Conservation (phyloP, 2,329 filamentous ascomycete species). For the Incumbomyces lentus region DNA sequence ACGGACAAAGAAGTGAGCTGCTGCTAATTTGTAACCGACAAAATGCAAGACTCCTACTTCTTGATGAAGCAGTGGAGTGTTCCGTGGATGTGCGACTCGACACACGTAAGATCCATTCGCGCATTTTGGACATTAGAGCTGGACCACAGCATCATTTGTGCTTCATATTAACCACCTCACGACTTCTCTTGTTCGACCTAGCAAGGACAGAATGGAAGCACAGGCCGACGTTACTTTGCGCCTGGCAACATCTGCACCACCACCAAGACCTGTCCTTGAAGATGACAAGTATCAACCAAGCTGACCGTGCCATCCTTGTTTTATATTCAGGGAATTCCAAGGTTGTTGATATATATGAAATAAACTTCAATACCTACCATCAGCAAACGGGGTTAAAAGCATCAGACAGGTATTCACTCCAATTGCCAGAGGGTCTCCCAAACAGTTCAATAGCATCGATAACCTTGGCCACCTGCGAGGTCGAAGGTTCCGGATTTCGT, state of each 20-base stretch:
- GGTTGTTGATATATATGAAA: slow-evolving; percentile 27
- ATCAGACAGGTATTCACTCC: slow-evolving; percentile 10
- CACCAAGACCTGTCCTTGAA: slow-evolving; percentile 43
- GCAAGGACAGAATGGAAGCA: slow-evolving; percentile 20
- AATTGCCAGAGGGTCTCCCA: slow-evolving; percentile 8
- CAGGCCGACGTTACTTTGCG: slow-evolving; percentile 31
- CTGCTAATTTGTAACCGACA: slow-evolving; percentile 45
- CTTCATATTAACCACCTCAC: slow-evolving; percentile 45
- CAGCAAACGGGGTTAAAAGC: slow-evolving; percentile 3
- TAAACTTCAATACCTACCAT: not conserved
- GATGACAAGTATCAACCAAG: slow-evolving; percentile 25
- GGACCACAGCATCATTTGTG: slow-evolving; percentile 32
- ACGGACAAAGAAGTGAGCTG: slow-evolving; percentile 22
- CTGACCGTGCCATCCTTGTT: slow-evolving; percentile 28
- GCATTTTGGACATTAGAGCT: slow-evolving; percentile 45
- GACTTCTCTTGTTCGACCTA: slow-evolving; percentile 34
- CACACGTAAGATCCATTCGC: slow-evolving; percentile 31
- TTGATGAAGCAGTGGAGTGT: slow-evolving; percentile 20
- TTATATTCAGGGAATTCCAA: slow-evolving; percentile 31
- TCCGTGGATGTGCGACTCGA: slow-evolving; percentile 28
- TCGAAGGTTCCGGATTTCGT: not conserved
- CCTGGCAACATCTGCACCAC: slow-evolving; percentile 46
- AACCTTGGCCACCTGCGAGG: not conserved
- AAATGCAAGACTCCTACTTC: slow-evolving; percentile 28
- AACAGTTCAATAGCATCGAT: not conserved